phyloP scores from a whole-genome alignment of 768 basidiomycete species.

The Termitomyces sp. region DNA sequence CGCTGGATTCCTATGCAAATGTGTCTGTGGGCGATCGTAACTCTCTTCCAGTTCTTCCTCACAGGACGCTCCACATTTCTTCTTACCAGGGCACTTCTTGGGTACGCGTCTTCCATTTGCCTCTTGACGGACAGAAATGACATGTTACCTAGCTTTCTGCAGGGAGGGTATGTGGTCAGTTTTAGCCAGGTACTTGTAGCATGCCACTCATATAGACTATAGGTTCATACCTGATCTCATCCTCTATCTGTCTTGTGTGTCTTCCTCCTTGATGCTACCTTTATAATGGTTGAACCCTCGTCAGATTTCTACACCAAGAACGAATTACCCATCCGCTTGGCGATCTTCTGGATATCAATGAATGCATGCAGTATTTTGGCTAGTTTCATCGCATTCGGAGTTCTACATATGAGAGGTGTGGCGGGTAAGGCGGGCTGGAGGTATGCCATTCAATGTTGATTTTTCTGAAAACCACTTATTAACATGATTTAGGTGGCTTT shows the following conservation, averaged over 20 bases:
- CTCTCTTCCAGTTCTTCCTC: constrained; percentile 52
- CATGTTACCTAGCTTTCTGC: constrained; percentile 29
- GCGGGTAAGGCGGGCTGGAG: constrained; percentile 51
- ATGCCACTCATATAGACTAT: background rate
- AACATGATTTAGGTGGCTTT: constrained; percentile 38
- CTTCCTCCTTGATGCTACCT: background rate
- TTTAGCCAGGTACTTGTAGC: background rate
- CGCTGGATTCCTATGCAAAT: constrained; percentile 62
- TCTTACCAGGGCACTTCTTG: constrained; percentile 42
- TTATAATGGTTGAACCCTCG: background rate
- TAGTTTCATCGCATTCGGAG: constrained; percentile 59
- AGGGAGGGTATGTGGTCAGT: constrained; percentile 35
- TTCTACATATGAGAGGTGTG: constrained; percentile 54
- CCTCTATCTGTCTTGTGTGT: constrained; percentile 55
- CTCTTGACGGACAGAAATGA: background rate
- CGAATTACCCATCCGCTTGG: constrained; percentile 53
- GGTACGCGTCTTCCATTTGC: constrained; percentile 21
- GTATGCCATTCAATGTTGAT: background rate
- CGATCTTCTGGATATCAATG: constrained; percentile 52
- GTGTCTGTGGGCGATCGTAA: constrained; percentile 50
- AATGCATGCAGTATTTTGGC: constrained; percentile 42
- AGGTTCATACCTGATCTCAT: constrained; percentile 59
- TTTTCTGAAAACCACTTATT: background rate
- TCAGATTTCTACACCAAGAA: constrained; percentile 58
- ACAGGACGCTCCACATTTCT: constrained; percentile 50